These are phyloP conservation scores for Cystoisospora suis DNA, from an alignment of 169 alveolate species.

Conservation along the genomic window DNA sequence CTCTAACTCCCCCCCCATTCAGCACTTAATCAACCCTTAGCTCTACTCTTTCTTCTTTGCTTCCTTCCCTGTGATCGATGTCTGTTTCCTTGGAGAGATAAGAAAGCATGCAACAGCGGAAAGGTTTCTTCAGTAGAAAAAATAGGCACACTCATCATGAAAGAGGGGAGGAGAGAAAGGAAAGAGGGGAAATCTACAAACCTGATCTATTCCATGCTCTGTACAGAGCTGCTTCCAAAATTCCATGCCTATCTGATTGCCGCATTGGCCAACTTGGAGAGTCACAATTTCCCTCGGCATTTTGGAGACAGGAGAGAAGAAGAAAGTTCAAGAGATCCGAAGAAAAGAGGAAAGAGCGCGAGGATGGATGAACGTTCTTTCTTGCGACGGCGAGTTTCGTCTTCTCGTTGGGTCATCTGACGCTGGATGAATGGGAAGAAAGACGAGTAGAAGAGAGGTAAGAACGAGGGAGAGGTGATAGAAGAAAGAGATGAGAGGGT, in stretches of 20 bases:
- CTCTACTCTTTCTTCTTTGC: no score
- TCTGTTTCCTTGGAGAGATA: no score
- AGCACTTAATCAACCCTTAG: no score
- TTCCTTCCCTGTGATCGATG: no score
- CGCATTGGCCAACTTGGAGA: slow-evolving; percentile 98
- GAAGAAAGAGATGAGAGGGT: background rate
- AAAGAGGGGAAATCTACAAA: background rate
- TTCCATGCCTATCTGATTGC: slow-evolving; percentile 99
- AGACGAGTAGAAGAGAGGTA: background rate
- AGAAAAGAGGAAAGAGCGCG: no score
- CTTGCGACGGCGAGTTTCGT: no score
- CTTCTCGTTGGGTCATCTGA: background rate
- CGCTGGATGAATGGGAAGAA: background rate
- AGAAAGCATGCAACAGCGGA: no score
- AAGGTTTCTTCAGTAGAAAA: no score
- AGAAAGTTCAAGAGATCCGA: background rate
- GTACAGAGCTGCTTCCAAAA: slow-evolving; percentile 98
- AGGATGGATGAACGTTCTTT: no score
- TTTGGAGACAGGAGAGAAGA: background rate
- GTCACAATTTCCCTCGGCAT: slow-evolving; percentile 99
- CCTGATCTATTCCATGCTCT: slow-evolving; percentile 95
- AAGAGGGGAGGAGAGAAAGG: background rate
- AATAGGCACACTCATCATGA: background rate
- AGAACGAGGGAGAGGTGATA: no score
- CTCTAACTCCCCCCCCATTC: no score